Base-by-base conservation (phyloP, 108 stramenopile genomes). In the Schizochytrium sp. region DNA sequence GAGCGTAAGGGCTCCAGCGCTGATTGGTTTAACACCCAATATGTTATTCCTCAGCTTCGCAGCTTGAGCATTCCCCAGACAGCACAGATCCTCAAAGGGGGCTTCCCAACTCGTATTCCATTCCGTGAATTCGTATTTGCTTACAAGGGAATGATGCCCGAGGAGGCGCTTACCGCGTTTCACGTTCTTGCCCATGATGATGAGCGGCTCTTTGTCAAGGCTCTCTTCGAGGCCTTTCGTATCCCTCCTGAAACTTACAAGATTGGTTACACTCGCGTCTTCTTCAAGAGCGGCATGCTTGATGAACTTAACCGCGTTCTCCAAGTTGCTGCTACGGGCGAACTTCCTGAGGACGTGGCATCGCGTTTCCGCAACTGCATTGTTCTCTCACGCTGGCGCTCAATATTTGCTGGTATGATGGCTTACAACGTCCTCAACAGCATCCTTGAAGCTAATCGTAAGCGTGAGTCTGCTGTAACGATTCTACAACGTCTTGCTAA, bases 61-160 rank as follows among this genome's bases (percentile, higher is more conserved):
- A 83, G 55, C 76, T 28, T 83, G 50, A 83, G 76, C 76, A 83
- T 83, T 53, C 76, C 76, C 0, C 76, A 83, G 76, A 83, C 76
- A 38, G 76, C 76, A 13, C 50, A 7, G 76, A 53, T 83, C 50
- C 76, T 83, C 76, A 49, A 55, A 38, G 76, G 76, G 50, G 76
- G 76, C 47, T 55, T 83, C 2, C 76, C 76, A 0, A 83, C 76
- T 47, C 76, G 76, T 5, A 10, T 83, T 0, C 45, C 76, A 8
- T 83, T 83, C 76, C 28, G 5, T 13, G 76, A 83, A n/a, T 50
- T 83, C 41, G 76, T 83, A 19, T 46, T 7, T 7, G 28, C 53
- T 13, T 83, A 83, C 76, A 5, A 10, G 17, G 76, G 17, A 8
- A 10, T 47, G 49, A 10, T 83, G 49, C 76, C 76, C 8, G 15